These are phyloP conservation scores for Xylaria venustula DNA, from an alignment of 495 filamentous ascomycete species.

Conservation along the genomic window DNA sequence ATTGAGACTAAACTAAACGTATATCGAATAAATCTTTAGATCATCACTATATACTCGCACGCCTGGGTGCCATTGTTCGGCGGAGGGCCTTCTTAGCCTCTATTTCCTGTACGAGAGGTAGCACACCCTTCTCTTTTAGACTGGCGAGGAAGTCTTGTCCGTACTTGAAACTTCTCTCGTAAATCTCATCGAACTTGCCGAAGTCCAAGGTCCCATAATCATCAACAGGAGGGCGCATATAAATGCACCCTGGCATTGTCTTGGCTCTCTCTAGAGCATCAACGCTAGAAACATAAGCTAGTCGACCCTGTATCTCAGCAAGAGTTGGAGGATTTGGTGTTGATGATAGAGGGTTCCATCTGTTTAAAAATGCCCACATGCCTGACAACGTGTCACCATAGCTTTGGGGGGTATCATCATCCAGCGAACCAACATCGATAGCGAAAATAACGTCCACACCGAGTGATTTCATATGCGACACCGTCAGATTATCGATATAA, in stretches of 20 bases:
- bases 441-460: constrained; percentile 94
- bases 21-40: too few species aligned
- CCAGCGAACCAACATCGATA: constrained; percentile 86
- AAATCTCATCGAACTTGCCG: constrained; percentile 96
- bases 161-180: constrained; percentile 80
- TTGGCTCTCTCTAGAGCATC: constrained; percentile 95
- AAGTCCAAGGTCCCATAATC: constrained; percentile 93
- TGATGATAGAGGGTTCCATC: constrained; percentile 92
- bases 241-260: constrained; percentile 78
- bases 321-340: constrained; percentile 90
- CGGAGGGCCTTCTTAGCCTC: constrained; percentile 87
- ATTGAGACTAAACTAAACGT: too few species aligned
- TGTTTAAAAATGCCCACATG: constrained; percentile 87
- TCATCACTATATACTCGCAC: constrained; percentile 74
- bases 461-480: constrained; percentile 93
- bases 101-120: constrained; percentile 67
- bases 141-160: constrained; percentile 74
- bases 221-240: constrained; percentile 95
- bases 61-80: constrained; percentile 88
- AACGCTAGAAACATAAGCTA: constrained; percentile 91
- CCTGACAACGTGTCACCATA: constrained; percentile 96
- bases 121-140: constrained; percentile 70
- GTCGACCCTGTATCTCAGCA: constrained; percentile 89
- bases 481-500: constrained; percentile 95
- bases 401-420: constrained; percentile 84